These are phyloP conservation scores for Royoungia palumana DNA, from an alignment of 768 basidiomycete species.

Conservation along the genomic window DNA sequence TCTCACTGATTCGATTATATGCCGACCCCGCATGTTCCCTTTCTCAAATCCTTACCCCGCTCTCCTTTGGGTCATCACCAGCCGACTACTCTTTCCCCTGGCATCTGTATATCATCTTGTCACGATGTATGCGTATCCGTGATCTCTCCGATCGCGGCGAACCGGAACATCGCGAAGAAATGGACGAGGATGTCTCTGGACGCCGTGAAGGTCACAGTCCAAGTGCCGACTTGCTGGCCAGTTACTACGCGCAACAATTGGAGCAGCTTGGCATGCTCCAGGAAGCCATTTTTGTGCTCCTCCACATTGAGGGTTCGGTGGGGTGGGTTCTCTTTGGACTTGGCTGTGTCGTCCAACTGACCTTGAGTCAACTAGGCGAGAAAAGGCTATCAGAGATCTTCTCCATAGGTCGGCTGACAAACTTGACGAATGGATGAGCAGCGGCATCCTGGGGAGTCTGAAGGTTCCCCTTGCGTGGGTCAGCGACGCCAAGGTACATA, in stretches of 20 bases:
- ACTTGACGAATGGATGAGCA: slow-evolving; percentile 70
- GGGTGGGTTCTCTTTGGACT: slow-evolving; percentile 52
- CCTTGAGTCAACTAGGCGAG: slow-evolving; percentile 53
- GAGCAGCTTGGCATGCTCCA: slow-evolving; percentile 79
- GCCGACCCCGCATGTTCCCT: slow-evolving; percentile 68
- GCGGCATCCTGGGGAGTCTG: slow-evolving; percentile 70
- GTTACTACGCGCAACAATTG: slow-evolving; percentile 82
- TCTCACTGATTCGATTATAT: slow-evolving; percentile 74
- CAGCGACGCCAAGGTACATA: slow-evolving; percentile 77
- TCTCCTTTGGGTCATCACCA: slow-evolving; percentile 71
- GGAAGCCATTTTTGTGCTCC: slow-evolving; percentile 83
- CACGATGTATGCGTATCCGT: slow-evolving; percentile 74
- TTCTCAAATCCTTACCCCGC: slow-evolving; percentile 65
- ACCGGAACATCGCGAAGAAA: slow-evolving; percentile 34
- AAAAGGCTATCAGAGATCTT: slow-evolving; percentile 78
- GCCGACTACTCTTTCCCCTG: slow-evolving; percentile 84
- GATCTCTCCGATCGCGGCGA: slow-evolving; percentile 85
- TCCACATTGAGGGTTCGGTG: slow-evolving; percentile 78
- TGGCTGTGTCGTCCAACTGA: slow-evolving; percentile 3
- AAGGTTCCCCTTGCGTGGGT: slow-evolving; percentile 85
- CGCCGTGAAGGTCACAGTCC: slow-evolving; percentile 73
- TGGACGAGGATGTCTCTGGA: slow-evolving; percentile 42
- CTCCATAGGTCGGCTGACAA: slow-evolving; percentile 63
- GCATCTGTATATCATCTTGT: slow-evolving; percentile 89
- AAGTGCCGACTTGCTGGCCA: slow-evolving; percentile 78